Base-by-base conservation (phyloP, 345 rosid species). In the Pugionium cornutum region DNA sequence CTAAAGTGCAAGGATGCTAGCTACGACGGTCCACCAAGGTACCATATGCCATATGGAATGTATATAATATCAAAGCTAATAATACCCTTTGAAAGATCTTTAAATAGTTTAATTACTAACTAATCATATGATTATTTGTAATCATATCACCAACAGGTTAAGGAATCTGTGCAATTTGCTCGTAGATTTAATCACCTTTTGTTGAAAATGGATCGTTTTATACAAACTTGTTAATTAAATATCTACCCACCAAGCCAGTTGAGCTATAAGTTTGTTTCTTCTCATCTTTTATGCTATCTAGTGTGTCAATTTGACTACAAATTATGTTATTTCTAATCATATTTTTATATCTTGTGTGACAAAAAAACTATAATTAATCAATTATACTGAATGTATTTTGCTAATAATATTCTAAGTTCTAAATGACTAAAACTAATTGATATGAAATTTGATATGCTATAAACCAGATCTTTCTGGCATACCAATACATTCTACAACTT, bases 1-100 rank as follows among this genome's bases (percentile, higher is more conserved):
- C 48, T 64, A 57, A 44, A 50, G 70, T 66, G 50, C 70, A 64
- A 48, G 34, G 70, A 72, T 72, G 70, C 76, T 72, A 72, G 70
- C 76, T 64, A 64, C 59, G 53, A 64, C 70, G 6, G 65, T 71
- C 70, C 70, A 71, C 75, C 64, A 36, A 55, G 28, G 46, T 40
- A 34, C 65, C 46, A 64, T 47, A 48, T 56, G 27, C 65, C 46
- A 64, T 47, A 48, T 56, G 27, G 31, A 43, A 62, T 28, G 37
- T 6, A 53, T 6, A 64, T 9, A 53, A 53, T 40, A 32, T 5
- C 4, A 36, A 70, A 61, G 49, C 28, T 53, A 52, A 53, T 44
- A 18, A 18, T 37, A 62, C 49, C 40, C 74, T 61, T 53, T 61
- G 41, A 29, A 70, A 39, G 26, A 53, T 53, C 18, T 34, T 70